Evolutionary conservation across 495 filamentous ascomycete genomes (phyloP).

Genomic region (Geoglossum glabrum): DNA sequence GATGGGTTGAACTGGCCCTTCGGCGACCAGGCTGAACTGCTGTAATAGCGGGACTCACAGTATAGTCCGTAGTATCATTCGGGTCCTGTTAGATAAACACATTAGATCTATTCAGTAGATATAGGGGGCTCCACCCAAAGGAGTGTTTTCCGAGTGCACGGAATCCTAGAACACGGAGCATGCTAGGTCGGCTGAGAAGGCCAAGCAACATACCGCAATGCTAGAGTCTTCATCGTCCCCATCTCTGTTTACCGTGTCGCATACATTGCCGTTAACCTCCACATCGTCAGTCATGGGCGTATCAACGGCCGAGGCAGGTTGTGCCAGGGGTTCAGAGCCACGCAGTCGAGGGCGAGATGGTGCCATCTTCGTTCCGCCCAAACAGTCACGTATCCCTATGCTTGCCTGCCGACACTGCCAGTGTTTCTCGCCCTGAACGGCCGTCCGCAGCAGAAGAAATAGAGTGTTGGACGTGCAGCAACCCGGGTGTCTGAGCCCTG

Average conservation of each 20-base stretch:
- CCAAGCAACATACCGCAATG: neutral
- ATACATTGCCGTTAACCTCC: neutral
- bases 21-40: neutral
- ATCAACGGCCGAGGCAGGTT: constrained; percentile 26
- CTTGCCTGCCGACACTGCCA: neutral
- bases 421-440: neutral
- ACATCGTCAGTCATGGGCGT: constrained; percentile 25
- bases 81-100: constrained; percentile 29
- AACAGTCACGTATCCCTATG: neutral
- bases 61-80: constrained; percentile 69
- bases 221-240: neutral
- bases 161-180: neutral
- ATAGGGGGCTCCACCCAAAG: neutral
- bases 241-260: neutral
- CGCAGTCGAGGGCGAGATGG: constrained; percentile 30
- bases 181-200: neutral
- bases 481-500: neutral
- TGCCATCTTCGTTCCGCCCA: constrained; percentile 28
- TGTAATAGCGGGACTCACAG: constrained; percentile 21
- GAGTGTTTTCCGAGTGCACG: neutral
- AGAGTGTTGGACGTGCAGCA: neutral
- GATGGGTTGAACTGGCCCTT: neutral
- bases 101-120: neutral
- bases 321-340: constrained; percentile 20
- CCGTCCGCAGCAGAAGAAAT: neutral